A percentile compares a stretch with the other conserved stretches of the same genome.
phyloP scores from a whole-genome alignment of 2,329 filamentous ascomycete genomes.

The Ceratocystis lukuohia region DNA sequence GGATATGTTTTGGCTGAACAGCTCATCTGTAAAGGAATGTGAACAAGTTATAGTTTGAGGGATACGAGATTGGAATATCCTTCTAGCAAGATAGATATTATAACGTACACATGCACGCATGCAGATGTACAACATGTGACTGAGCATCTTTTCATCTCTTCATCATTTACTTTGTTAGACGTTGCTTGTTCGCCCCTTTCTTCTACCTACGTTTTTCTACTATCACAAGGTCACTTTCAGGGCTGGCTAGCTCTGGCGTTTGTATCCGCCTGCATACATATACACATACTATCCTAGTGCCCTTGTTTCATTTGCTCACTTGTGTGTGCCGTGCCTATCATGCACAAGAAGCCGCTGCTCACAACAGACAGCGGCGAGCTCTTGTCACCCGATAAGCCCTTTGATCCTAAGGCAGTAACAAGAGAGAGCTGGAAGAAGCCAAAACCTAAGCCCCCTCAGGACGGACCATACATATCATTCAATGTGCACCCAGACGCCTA shows the following conservation, averaged over 20 bases:
- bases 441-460: conserved; percentile 47
- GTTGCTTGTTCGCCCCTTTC: too few relatives aligned
- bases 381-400: conserved; percentile 40
- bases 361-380: conserved; percentile 12
- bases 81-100: neutral
- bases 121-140: too few relatives aligned
- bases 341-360: conserved; percentile 16
- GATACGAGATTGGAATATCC: neutral
- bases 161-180: neutral
- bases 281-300: neutral
- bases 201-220: neutral
- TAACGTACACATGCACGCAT: too few relatives aligned
- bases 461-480: conserved; percentile 68
- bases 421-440: conserved; percentile 61
- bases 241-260: neutral
- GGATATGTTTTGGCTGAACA: neutral
- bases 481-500: conserved; percentile 75
- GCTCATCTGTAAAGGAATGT: neutral
- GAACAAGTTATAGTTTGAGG: neutral
- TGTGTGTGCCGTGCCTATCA: neutral
- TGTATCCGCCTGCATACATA: neutral
- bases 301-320: neutral
- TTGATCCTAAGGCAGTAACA: conserved; percentile 78
- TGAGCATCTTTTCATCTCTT: too few relatives aligned
- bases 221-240: neutral